Conservation (phyloP, 768 basidiomycete species). For the Mycena latifolia region DNA sequence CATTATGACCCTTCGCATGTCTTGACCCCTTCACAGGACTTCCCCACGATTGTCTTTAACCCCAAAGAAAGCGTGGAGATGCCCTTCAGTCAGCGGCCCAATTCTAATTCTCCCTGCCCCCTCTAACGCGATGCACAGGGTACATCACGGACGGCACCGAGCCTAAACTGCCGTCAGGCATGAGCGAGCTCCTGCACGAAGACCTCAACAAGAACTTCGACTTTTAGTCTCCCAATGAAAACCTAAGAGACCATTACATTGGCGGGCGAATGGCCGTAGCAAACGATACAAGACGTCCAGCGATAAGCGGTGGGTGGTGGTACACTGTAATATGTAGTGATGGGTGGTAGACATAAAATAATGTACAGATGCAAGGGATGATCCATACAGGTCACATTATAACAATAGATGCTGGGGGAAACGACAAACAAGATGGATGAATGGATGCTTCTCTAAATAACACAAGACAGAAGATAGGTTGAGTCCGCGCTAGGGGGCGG, state of each 20-base stretch:
- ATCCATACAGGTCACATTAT: conserved; percentile 20
- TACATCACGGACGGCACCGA: conserved; percentile 65
- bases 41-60: conserved; percentile 92
- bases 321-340: conserved; percentile 20
- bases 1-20: not conserved
- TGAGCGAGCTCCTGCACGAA: conserved; percentile 86
- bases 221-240: too few species aligned
- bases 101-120: not conserved
- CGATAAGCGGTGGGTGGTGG: not conserved
- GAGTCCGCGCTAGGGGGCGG: not conserved
- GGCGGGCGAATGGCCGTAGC: too few species aligned
- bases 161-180: conserved; percentile 89
- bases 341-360: conserved; percentile 8
- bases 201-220: conserved; percentile 92
- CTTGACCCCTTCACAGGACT: conserved; percentile 66
- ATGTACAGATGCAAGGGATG: conserved; percentile 22
- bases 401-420: conserved; percentile 9
- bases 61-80: conserved; percentile 94
- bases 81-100: conserved; percentile 90
- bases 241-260: not conserved
- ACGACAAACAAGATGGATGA: not conserved
- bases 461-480: not conserved
- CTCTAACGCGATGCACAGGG: conserved; percentile 44
- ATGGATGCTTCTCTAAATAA: conserved; percentile 17
- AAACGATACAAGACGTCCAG: conserved; percentile 3